These are phyloP conservation scores for Fusarium tupiense DNA, from an alignment of 2,329 filamentous ascomycete genomes.

Conservation along the genomic window DNA sequence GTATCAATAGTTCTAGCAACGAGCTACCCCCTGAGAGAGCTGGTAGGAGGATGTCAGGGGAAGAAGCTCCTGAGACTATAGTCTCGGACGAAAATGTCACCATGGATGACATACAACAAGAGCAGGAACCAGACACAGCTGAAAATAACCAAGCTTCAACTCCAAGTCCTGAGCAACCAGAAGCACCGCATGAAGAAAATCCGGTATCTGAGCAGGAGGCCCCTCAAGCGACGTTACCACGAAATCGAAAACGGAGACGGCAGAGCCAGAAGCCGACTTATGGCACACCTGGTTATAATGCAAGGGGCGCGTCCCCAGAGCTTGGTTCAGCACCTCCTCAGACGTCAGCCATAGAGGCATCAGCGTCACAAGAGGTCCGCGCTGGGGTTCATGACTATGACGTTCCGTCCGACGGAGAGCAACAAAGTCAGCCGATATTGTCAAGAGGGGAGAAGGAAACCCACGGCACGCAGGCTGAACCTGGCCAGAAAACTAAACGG, in stretches of 20 bases:
- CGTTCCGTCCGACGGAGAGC: neutral
- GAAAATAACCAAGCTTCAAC: neutral
- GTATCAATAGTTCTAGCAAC: neutral
- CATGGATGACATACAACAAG: neutral
- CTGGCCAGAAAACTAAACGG: neutral
- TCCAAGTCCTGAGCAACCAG: neutral
- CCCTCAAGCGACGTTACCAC: neutral
- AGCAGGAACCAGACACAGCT: neutral
- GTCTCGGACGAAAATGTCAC: neutral
- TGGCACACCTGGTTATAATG: neutral
- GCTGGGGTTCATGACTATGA: neutral
- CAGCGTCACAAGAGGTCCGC: neutral
- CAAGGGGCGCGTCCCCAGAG: conserved; percentile 20
- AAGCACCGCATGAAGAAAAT: neutral
- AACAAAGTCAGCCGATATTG: neutral
- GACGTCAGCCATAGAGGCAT: neutral
- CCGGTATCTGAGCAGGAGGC: neutral
- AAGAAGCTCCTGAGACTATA: neutral
- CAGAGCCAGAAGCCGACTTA: conserved; percentile 24
- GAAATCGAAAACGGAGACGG: neutral
- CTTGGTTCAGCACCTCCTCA: conserved; percentile 10
- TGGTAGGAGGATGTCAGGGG: neutral
- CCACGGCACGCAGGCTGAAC: neutral
- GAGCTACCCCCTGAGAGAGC: neutral
- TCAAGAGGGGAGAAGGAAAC: neutral